Evolutionary conservation across 768 basidiomycete species (phyloP).

Genomic region (Trametes meyenii): DNA sequence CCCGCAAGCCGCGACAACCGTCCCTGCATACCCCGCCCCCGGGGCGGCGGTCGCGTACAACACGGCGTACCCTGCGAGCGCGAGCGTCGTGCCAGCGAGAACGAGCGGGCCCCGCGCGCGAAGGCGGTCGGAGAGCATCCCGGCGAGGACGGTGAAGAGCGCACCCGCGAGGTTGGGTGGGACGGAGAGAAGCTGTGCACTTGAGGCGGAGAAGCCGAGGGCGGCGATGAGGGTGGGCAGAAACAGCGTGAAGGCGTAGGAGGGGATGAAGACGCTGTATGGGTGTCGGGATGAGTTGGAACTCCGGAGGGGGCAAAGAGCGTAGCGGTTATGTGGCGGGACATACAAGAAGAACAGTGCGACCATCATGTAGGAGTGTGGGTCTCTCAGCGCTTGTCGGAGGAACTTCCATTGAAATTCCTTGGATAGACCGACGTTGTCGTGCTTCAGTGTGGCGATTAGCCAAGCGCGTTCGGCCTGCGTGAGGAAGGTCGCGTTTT

Average conservation of each 20-base stretch:
- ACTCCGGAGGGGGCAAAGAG: not conserved
- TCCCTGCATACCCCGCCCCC: constrained; percentile 45
- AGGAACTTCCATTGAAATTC: constrained; percentile 7
- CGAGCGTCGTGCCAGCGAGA: not conserved
- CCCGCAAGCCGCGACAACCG: constrained; percentile 53
- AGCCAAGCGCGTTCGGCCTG: constrained; percentile 15
- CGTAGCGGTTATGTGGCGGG: not conserved
- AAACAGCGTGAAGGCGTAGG: constrained; percentile 53
- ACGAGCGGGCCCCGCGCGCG: constrained; percentile 12
- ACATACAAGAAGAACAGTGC: constrained; percentile 14
- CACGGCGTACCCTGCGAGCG: constrained; percentile 10
- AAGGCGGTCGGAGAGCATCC: constrained; percentile 8
- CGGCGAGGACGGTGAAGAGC: constrained; percentile 2
- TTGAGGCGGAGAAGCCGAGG: constrained; percentile 54
- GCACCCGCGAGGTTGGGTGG: constrained; percentile 37
- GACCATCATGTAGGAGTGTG: constrained; percentile 10
- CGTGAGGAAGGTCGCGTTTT: constrained; percentile 13
- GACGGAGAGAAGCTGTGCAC: constrained; percentile 63
- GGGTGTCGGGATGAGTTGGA: not conserved
- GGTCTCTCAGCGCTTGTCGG: constrained; percentile 12
- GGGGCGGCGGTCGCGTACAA: not conserved
- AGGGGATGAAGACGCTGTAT: constrained; percentile 29
- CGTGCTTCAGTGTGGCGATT: constrained; percentile 1
- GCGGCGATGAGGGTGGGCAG: constrained; percentile 66
- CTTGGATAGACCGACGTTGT: constrained; percentile 9